A percentile compares a stretch with the other conserved stretches of the same genome.
These are phyloP conservation scores for Lichtheimia ornata DNA, from an alignment of 371 early-diverging fungal genomes.

Conservation along the genomic window DNA sequence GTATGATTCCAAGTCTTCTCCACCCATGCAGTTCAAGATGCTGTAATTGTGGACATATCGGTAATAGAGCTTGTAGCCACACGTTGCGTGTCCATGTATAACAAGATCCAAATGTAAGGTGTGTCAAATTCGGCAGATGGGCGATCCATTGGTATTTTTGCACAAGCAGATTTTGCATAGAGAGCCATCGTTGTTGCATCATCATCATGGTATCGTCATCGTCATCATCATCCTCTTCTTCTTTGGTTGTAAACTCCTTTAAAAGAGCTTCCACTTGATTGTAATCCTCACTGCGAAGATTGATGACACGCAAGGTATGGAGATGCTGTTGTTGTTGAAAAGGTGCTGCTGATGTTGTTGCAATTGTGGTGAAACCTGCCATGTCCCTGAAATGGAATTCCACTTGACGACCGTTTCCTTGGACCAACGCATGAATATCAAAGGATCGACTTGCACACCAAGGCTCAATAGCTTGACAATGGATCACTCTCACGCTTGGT, in stretches of 20 bases:
- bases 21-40: slow-evolving; percentile 1
- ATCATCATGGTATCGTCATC: not conserved
- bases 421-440: not conserved
- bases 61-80: slow-evolving; percentile 6
- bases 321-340: not conserved
- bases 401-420: not conserved
- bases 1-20: not conserved
- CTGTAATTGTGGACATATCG: not conserved
- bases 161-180: not conserved
- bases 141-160: slow-evolving; percentile 3
- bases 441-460: slow-evolving; percentile 3
- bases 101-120: slow-evolving; percentile 10
- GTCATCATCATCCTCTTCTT: not conserved
- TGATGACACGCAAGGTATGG: not conserved
- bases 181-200: not conserved
- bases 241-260: not conserved
- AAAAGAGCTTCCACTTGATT: not conserved
- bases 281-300: slow-evolving; percentile 3
- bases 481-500: not conserved
- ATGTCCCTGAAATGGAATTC: not conserved
- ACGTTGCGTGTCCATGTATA: slow-evolving; percentile 9
- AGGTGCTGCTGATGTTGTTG: not conserved
- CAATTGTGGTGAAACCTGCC: slow-evolving; percentile 3
- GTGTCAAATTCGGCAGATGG: not conserved
- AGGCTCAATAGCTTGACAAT: not conserved